These are phyloP conservation scores for Arthrinium phaeospermum DNA, from an alignment of 2,329 filamentous ascomycete genomes.

Conservation along the genomic window DNA sequence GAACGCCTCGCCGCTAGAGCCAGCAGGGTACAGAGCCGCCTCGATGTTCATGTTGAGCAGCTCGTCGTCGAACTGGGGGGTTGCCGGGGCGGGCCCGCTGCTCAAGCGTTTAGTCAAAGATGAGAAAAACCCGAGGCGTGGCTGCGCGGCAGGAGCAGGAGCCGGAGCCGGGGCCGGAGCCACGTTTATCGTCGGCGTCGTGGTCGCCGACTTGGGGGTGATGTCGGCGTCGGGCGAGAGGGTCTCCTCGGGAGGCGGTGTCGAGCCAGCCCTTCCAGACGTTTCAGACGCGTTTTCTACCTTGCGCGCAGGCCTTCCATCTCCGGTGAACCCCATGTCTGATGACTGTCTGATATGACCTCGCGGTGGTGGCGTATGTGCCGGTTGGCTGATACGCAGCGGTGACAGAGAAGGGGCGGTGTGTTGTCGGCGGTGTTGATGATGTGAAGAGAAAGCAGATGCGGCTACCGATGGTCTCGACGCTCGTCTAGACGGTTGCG, in stretches of 20 bases:
- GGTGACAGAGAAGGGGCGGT: slow-evolving; percentile 24
- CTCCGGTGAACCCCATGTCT: slow-evolving; percentile 51
- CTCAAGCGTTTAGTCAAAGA: slow-evolving; percentile 49
- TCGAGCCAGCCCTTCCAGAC: slow-evolving; percentile 36
- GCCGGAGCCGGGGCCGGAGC: slow-evolving; percentile 28
- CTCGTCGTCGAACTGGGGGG: slow-evolving; percentile 51
- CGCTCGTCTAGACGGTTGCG: slow-evolving; percentile 20
- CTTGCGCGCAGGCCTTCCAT: slow-evolving; percentile 39
- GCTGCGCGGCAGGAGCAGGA: slow-evolving; percentile 33
- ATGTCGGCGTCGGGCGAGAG: slow-evolving; percentile 40
- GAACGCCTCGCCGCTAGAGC: slow-evolving; percentile 54
- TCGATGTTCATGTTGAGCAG: slow-evolving; percentile 62
- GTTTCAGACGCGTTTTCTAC: slow-evolving; percentile 36
- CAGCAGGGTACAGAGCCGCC: slow-evolving; percentile 56
- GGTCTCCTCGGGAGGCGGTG: slow-evolving; percentile 31
- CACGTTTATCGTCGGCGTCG: slow-evolving; percentile 44
- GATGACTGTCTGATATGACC: slow-evolving; percentile 28
- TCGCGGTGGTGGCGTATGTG: slow-evolving; percentile 20
- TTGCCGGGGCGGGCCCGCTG: slow-evolving; percentile 32
- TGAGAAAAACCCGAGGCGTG: slow-evolving; percentile 53
- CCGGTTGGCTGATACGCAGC: slow-evolving; percentile 21
- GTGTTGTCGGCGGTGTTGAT: slow-evolving; percentile 35
- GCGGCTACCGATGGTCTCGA: slow-evolving; percentile 21
- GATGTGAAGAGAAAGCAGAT: slow-evolving; percentile 23
- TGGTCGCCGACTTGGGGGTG: slow-evolving; percentile 38